Base-by-base conservation (phyloP, 2,329 filamentous ascomycete species). In the Ophiostoma ulmi region DNA sequence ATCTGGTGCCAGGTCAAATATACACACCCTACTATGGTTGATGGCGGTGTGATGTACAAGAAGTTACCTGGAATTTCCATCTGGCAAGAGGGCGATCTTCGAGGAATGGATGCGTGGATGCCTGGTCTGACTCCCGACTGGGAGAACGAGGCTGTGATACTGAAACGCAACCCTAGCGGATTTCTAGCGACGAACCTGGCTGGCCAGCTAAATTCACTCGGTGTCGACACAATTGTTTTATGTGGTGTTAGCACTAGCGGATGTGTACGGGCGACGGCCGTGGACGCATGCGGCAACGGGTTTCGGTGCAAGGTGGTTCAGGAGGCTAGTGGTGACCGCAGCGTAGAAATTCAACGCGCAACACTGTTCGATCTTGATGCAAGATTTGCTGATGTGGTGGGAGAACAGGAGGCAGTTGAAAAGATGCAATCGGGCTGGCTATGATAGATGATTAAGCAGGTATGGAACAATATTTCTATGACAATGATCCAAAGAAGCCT, bases 191-290 rank as follows among this genome's bases (percentile, higher is more conserved):
- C 82, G 35, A 78, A 80, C 7, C 77, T 83, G 55, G 78, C 78
- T 2, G 79, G 79, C 1, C 77, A 81, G 55, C 76, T 83, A 44
- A 77, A 78, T 26, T 72, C 80, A 5, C 75, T 78, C 67, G 77
- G 77, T 38, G 76, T 81, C n/a, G 81, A 83, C 72, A 82, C 81
- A 7, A 74, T 83, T 31, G 80, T 84, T 7, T 76, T 84, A 20
- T 83, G 81, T 72, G 82, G 82, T 22, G 82, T 84, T 61, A 82
- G 81, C 75, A 84, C 81, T 17, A 80, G 79, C 71, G 82, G 82
- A 0, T 83, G 82, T 73, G 70, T 83, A 69, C 77, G 82, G 67
- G 81, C 81, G 0, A 80, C 77, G 17, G 80, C 81, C 1, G 73
- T 83, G 68, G 82, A 84, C 72, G 78, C 81, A 3, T 81, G 83